Percentiles rank a stretch among this genome's conserved stretches.
phyloP scores from a whole-genome alignment of 2,329 filamentous ascomycete genomes.

The Bipolaris victoriae region DNA sequence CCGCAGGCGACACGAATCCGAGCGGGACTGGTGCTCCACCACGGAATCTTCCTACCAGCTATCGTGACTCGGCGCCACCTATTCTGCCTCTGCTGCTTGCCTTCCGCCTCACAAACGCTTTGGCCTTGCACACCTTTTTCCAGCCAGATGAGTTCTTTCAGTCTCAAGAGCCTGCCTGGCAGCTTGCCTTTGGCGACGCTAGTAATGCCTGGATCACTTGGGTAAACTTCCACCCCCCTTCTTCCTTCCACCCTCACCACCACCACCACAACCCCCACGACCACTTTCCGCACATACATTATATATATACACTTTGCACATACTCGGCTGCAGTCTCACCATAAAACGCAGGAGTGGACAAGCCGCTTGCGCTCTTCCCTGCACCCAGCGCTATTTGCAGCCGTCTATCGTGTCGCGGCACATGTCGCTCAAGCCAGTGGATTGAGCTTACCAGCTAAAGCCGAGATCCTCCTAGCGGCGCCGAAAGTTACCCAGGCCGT shows the following conservation, averaged over 20 bases:
- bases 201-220: slow-evolving; percentile 94
- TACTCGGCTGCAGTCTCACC: slow-evolving; percentile 35
- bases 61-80: slow-evolving; percentile 41
- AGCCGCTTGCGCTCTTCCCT: slow-evolving; percentile 86
- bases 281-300: no score
- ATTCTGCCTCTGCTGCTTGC: slow-evolving; percentile 58
- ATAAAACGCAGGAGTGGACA: slow-evolving; percentile 79
- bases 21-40: slow-evolving; percentile 30
- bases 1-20: slow-evolving; percentile 40
- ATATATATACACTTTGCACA: no score
- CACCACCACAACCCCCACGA: no score
- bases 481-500: slow-evolving; percentile 79
- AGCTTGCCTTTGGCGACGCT: slow-evolving; percentile 76
- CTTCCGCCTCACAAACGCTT: slow-evolving; percentile 79
- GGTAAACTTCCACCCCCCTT: slow-evolving; percentile 67
- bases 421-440: slow-evolving; percentile 61
- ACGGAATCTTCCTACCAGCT: slow-evolving; percentile 27
- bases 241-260: background rate
- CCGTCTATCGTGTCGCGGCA: slow-evolving; percentile 70
- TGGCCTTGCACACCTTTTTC: slow-evolving; percentile 86
- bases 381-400: slow-evolving; percentile 86
- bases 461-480: slow-evolving; percentile 71
- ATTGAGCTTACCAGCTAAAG: slow-evolving; percentile 62
- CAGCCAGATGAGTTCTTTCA: slow-evolving; percentile 99
- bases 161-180: slow-evolving; percentile 92